Conservation (phyloP, 202 grass and related monocot species). For the Panicum hallii region DNA sequence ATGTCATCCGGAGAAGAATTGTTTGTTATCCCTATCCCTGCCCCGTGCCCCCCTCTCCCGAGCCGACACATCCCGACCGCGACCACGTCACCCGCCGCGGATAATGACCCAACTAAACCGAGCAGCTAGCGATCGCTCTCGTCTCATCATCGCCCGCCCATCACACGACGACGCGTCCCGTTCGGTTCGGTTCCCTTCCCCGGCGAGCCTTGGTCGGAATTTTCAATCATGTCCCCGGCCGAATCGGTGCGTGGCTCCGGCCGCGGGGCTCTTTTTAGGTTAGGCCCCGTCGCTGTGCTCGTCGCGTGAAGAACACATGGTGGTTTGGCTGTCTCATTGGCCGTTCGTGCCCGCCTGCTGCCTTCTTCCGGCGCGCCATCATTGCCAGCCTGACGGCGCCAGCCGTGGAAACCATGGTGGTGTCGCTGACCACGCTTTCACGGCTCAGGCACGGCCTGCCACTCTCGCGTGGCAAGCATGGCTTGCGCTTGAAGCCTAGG, state of each 20-base stretch:
- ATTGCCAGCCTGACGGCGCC: neutral
- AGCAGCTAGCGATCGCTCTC: neutral
- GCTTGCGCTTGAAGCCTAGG: constrained; percentile 21
- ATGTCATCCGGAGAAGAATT: neutral
- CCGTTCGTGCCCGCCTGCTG: constrained; percentile 1
- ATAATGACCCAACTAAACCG: neutral
- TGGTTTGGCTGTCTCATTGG: neutral
- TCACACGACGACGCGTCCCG: neutral
- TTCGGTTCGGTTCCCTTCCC: too few species aligned
- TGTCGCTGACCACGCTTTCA: constrained; percentile 7
- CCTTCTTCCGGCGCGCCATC: constrained; percentile 29
- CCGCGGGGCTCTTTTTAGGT: neutral
- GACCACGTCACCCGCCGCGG: neutral
- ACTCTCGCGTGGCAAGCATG: neutral
- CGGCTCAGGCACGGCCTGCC: neutral
- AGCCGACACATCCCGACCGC: constrained; percentile 20
- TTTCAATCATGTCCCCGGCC: constrained; percentile 14
- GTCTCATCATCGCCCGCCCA: neutral
- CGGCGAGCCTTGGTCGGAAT: constrained; percentile 3
- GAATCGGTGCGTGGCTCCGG: neutral
- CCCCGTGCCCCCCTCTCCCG: neutral
- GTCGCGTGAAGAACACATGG: too few species aligned
- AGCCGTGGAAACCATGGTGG: neutral
- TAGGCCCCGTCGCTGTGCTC: neutral
- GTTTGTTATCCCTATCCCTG: constrained; percentile 8